Evolutionary conservation across 2,329 filamentous ascomycete species (phyloP), one percentile per base, ranked within the genome.

Genomic region (Fusarium chlamydosporum): DNA sequence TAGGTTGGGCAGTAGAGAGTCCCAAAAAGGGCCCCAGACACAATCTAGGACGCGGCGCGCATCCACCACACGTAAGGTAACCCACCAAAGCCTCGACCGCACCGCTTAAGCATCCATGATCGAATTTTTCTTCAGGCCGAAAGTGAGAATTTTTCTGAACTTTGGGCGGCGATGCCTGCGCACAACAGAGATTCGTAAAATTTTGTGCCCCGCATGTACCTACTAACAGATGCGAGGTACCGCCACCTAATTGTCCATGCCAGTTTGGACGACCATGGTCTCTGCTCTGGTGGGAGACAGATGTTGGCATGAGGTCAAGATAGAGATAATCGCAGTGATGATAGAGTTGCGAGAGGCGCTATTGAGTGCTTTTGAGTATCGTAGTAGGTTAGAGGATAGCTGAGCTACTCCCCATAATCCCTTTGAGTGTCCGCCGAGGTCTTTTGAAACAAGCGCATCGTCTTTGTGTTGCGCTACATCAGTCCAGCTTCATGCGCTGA

Each of bases 181-280:
- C 67, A 57, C 52, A 66, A 63, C 48, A 52, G 63, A 61, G 38
- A 67, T 52, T 63, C 10, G 45, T 7, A 52, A 63, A 66, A 33
- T 46, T 16, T 16, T 53, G 27, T 62, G 61, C 71, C 65, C 73
- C 68, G 59, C 72, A 75, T 34, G 70, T 75, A 75, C 47, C 67
- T 68, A 42, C 72, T 77, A 77, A 68, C 76, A 77, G 63, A 64
- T 65, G 37, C 16, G 48, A 73, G 70, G 76, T 78, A 77, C 67
- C 71, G 60, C 58, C 61, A 58, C 34, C 15, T 10, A 34, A 43
- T 41, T 35, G 33, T 33, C 23, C 23, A 23, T 23, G 48, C 43
- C 45, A 35, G 33, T 53, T 43, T 56, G 53, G 33, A 41, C 46
- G 57, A 61, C 54, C 52, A 47, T 48, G 16, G 15, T 35, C 41